Base-by-base conservation (phyloP, 2,329 filamentous ascomycete species). In the Exophiala dermatitidis region DNA sequence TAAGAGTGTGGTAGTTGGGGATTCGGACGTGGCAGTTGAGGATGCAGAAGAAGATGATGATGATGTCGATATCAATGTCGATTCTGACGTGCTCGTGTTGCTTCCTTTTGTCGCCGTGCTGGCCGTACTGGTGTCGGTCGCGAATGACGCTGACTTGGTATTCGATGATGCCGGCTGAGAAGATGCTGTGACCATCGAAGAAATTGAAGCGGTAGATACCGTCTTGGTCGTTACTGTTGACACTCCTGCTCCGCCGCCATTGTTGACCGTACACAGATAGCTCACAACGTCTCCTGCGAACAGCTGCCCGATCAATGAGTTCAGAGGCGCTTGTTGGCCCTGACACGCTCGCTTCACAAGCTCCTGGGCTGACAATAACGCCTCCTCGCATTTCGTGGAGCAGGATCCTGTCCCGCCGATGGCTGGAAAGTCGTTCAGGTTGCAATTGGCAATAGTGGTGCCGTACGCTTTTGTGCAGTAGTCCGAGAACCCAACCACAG, bases 21-120 rank as follows among this genome's bases (percentile, higher is more conserved):
- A 61, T 26, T 62, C 34, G 36, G 69, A 72, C 47, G 72, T 75
- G 2, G 66, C 69, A 4, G 72, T 77, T 46, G 72, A 72, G 2
- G 67, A 67, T 34, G 66, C 69, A 4, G 72, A 77, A 47, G 72
- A 72, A 2, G 67, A 67, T 34, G 65, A 66, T 10, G 44, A 46
- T 29, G 44, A 30, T 19, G 41, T 42, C 2, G 50, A 67, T 8
- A 66, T 66, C 4, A 70, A 64, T 5, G 72, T 69, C 5, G 57
- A 52, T 30, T 42, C n/a, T 5, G 29, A 44, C 4, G 44, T 40
- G 19, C 33, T 48, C 10, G n/a, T 50, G 19, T 26, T 43, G 29
- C 31, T 52, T 28, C 34, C 50, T 5, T 40, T 46, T 5, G 46
- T 46, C 46, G 44, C 34, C 8, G 19, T 37, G 28, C 12, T 46